Conservation (phyloP, 2,329 filamentous ascomycete genomes). For the Elsinoe fawcettii region DNA sequence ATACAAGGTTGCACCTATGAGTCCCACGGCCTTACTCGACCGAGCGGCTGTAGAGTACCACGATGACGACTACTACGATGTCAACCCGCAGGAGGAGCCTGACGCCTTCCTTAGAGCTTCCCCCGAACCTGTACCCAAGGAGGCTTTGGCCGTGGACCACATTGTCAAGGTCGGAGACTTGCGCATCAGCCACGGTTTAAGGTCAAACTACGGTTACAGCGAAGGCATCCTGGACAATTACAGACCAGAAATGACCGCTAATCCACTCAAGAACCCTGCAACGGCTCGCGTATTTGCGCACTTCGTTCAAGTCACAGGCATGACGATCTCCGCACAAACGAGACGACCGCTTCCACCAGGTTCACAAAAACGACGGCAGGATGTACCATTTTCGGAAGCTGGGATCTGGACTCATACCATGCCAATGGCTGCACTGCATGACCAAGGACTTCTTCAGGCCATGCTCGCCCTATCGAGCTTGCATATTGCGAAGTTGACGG, state of each 20-base stretch:
- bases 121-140: background rate
- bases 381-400: conserved; percentile 53
- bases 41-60: conserved; percentile 37
- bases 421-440: conserved; percentile 71
- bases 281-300: conserved; percentile 82
- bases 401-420: conserved; percentile 64
- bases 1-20: conserved; percentile 3
- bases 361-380: conserved; percentile 43
- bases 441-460: conserved; percentile 82
- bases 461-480: conserved; percentile 81
- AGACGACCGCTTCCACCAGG: conserved; percentile 65
- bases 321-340: conserved; percentile 77
- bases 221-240: conserved; percentile 40
- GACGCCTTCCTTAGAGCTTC: conserved; percentile 18
- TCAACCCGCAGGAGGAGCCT: conserved; percentile 42
- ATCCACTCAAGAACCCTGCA: conserved; percentile 68
- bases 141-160: conserved; percentile 8
- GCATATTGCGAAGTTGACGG: conserved; percentile 77
- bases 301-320: conserved; percentile 82
- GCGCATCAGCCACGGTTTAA: conserved; percentile 7
- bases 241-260: conserved; percentile 40
- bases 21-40: conserved; percentile 27
- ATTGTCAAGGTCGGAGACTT: conserved; percentile 8
- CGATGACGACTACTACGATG: conserved; percentile 45
- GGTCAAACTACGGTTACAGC: conserved; percentile 11